Evolutionary conservation across 2,329 filamentous ascomycete genomes (phyloP), one percentile per base, ranked within the genome.

Genomic region (Metarhizium robertsii): DNA sequence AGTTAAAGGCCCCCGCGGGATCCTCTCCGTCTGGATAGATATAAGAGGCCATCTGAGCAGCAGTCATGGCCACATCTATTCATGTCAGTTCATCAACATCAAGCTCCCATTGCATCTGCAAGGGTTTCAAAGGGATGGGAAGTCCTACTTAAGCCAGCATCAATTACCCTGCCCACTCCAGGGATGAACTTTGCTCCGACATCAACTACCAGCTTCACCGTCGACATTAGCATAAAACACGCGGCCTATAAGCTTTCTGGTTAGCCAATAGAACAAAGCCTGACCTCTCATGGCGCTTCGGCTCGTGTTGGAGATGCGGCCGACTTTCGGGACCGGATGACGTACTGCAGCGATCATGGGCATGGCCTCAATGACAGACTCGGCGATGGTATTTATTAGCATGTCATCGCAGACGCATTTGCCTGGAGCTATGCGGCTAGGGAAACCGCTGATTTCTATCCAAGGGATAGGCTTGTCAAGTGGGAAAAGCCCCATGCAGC

Each of bases 201-300:
- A 46, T 55, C 53, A 29, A 55, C 38, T 16, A 51, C 47, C 3
- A 46, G 8, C 38, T 55, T 51, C 13, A 55, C 7, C 2, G 47
- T 7, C 6, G 53, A 55, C 53, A 55, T 55, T 38, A 55, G 47
- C 18, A 55, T 55, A 29, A 45, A 55, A 47, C 53, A 55, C 18
- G 36, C 53, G 45, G 50, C 42, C 53, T 50, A 40, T 5, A 40
- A 16, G 13, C 38, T 16, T 5, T 14, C 6, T 36, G 34, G 38
- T 40, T 40, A 40, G 38, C 2, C 38, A 16, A 40, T 6, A 40
- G 11, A 40, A 13, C 5, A 13, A 5, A 11, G 2, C 8, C 3
- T 5, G 13, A 5, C 13, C 18, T 6, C n/a, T 20, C n/a, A 7
- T 18, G 7, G 6, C 16, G n/a, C 16, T 10, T 20, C n/a, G 16